phyloP scores from a whole-genome alignment of 768 basidiomycete species.

The Phaeotremella fagi region DNA sequence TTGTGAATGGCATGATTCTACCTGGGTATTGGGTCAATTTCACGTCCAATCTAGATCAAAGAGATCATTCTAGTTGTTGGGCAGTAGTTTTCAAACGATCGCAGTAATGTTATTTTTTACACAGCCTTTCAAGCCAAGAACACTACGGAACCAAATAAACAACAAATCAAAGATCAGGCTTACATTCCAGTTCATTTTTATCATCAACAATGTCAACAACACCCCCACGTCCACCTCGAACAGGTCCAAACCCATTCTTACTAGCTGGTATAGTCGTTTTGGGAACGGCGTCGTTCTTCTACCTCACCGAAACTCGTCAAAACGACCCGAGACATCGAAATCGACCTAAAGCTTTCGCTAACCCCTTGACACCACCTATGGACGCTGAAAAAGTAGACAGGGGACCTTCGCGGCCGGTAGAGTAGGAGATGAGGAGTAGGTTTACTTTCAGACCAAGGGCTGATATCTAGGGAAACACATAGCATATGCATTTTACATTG shows the following conservation, averaged over 20 bases:
- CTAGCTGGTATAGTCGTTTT: constrained; percentile 30
- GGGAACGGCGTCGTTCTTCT: constrained; percentile 27
- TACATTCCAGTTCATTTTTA: not conserved
- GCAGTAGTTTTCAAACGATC: too few species aligned
- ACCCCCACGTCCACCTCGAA: constrained; percentile 17
- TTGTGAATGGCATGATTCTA: too few species aligned
- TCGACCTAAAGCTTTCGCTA: constrained; percentile 21
- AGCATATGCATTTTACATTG: too few species aligned
- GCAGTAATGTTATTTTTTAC: too few species aligned
- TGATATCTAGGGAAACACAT: too few species aligned
- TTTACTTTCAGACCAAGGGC: too few species aligned
- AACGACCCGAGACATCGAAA: constrained; percentile 11
- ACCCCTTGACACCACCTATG: constrained; percentile 23
- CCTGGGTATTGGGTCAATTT: too few species aligned
- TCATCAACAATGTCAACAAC: constrained; percentile 4
- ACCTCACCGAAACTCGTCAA: constrained; percentile 23
- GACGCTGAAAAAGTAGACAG: constrained; percentile 23
- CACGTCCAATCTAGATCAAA: too few species aligned
- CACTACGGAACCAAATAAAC: too few species aligned
- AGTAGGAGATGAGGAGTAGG: constrained; percentile 15
- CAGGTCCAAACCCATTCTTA: constrained; percentile 37
- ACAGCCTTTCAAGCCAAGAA: too few species aligned
- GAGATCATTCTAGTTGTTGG: too few species aligned
- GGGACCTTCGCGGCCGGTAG: constrained; percentile 15
- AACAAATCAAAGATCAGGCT: not conserved